These are phyloP conservation scores for Ustilaginoidea virens DNA, from an alignment of 2,329 filamentous ascomycete species.

Conservation along the genomic window DNA sequence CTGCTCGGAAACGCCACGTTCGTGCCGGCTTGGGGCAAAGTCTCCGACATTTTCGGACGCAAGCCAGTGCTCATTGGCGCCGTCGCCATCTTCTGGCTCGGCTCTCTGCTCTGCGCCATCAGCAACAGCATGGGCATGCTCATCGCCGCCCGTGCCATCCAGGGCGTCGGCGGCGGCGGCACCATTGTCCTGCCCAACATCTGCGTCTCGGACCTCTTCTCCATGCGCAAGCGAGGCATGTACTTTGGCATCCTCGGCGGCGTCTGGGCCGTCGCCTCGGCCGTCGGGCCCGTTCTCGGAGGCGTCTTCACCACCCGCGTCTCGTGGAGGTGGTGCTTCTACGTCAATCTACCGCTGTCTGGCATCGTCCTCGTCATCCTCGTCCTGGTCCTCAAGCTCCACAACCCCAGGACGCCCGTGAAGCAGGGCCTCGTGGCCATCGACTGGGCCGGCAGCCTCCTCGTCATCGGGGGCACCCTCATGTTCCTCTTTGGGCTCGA, in stretches of 20 bases:
- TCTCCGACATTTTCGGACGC: slow-evolving; percentile 43
- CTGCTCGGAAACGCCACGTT: slow-evolving; percentile 53
- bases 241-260: slow-evolving; percentile 38
- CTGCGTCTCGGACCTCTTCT: slow-evolving; percentile 39
- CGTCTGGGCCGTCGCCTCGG: slow-evolving; percentile 49
- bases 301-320: slow-evolving; percentile 49
- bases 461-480: slow-evolving; percentile 61
- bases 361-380: slow-evolving; percentile 32
- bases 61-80: slow-evolving; percentile 36
- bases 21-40: slow-evolving; percentile 54
- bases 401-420: slow-evolving; percentile 51
- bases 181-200: slow-evolving; percentile 46
- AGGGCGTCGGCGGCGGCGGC: slow-evolving; percentile 41
- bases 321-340: slow-evolving; percentile 57
- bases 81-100: slow-evolving; percentile 36
- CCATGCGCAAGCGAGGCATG: slow-evolving; percentile 31
- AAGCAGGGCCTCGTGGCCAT: slow-evolving; percentile 46
- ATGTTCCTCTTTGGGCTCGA: slow-evolving; percentile 81
- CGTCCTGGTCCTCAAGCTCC: slow-evolving; percentile 49
- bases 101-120: slow-evolving; percentile 37
- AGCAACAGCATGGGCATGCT: slow-evolving; percentile 34
- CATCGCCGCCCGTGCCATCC: slow-evolving; percentile 38
- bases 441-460: slow-evolving; percentile 38
- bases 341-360: slow-evolving; percentile 42
- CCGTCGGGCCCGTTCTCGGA: slow-evolving; percentile 52